phyloP scores from a whole-genome alignment of 495 filamentous ascomycete genomes.

The Penicillium roqueforti region DNA sequence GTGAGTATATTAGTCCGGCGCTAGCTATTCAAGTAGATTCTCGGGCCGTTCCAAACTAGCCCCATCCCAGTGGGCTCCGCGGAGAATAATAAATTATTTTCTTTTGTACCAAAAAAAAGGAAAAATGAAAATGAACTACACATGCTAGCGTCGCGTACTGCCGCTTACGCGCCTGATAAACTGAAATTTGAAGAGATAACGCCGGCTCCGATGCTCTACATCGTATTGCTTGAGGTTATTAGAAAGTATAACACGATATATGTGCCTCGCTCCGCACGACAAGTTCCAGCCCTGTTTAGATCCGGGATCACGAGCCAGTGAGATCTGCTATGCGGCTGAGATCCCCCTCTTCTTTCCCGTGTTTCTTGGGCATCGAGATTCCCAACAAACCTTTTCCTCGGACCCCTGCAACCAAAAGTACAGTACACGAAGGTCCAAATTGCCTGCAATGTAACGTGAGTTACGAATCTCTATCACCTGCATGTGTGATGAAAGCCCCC shows the following conservation, averaged over 20 bases:
- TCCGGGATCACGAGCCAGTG: background rate
- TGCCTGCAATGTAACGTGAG: background rate
- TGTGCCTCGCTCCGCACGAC: background rate
- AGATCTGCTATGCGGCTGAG: slow-evolving; percentile 1
- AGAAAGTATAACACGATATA: background rate
- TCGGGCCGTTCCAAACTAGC: background rate
- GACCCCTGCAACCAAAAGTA: background rate
- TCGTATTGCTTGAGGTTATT: background rate
- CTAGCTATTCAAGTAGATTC: background rate
- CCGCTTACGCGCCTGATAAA: background rate
- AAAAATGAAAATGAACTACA: background rate
- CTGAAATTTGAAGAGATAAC: background rate
- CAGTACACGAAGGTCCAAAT: background rate
- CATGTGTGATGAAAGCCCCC: background rate
- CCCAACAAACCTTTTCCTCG: background rate
- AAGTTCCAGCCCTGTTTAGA: background rate
- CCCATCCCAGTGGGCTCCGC: background rate
- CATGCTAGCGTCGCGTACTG: background rate
- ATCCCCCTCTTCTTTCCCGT: background rate
- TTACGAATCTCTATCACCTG: background rate
- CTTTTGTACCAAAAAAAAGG: too few species aligned
- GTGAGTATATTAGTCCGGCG: background rate
- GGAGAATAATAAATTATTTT: background rate
- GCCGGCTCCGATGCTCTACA: background rate
- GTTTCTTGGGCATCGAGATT: background rate